These are phyloP conservation scores for Blastomyces parvus DNA, from an alignment of 2,329 filamentous ascomycete genomes.

Conservation along the genomic window DNA sequence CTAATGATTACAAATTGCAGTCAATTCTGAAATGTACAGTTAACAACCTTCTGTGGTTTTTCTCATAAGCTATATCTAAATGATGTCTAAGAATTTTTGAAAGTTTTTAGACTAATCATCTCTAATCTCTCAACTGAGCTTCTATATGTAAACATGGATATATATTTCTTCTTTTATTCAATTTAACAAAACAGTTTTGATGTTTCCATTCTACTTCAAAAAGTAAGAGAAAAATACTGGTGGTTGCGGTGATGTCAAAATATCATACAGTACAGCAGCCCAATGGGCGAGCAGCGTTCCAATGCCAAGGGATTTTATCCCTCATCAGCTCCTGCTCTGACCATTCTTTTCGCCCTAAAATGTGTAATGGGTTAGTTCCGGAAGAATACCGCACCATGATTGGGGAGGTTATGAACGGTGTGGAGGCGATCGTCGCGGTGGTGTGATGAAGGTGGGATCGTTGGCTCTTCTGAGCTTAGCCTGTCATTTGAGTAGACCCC, in stretches of 20 bases:
- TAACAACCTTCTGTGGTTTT: background rate
- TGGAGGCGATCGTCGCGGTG: background rate
- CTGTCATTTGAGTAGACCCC: background rate
- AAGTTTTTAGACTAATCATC: no score
- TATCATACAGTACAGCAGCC: background rate
- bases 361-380: background rate
- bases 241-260: background rate
- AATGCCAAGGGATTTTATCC: background rate
- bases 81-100: no score
- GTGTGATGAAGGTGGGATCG: background rate
- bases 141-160: no score
- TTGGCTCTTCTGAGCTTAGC: background rate
- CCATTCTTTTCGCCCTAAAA: background rate
- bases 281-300: background rate
- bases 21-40: background rate
- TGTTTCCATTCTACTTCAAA: no score
- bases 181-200: no score
- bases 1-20: no score
- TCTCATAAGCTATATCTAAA: background rate
- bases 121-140: no score
- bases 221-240: background rate
- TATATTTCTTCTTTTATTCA: no score
- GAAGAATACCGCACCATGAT: background rate
- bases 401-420: background rate
- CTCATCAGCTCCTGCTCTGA: background rate